Percentiles rank a stretch among this genome's conserved stretches.
These are phyloP conservation scores for Cordyceps farinosa DNA, from an alignment of 2,329 filamentous ascomycete genomes.

Conservation along the genomic window DNA sequence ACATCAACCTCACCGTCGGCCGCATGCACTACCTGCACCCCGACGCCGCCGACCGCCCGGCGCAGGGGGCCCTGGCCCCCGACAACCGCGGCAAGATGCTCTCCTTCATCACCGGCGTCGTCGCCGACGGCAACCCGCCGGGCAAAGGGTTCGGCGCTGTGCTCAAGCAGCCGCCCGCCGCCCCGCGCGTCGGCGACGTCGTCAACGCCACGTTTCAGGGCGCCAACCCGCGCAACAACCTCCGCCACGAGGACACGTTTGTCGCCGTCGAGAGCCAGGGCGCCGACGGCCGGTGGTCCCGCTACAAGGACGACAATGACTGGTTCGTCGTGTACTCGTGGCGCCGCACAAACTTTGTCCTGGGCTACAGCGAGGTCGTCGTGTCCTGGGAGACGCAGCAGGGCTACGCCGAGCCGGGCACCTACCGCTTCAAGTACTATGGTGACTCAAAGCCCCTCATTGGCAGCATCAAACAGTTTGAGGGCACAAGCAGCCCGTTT, in stretches of 20 bases:
- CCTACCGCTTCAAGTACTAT: conserved; percentile 78
- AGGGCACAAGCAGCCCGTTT: conserved; percentile 61
- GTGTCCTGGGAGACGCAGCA: conserved; percentile 67
- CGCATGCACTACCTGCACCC: conserved; percentile 40
- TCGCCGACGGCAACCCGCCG: conserved; percentile 65
- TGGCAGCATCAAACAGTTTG: conserved; percentile 63
- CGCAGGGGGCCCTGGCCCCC: conserved; percentile 63
- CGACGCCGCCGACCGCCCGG: conserved; percentile 36
- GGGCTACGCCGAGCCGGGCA: conserved; percentile 53
- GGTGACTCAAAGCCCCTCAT: conserved; percentile 71
- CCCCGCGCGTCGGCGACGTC: conserved; percentile 57
- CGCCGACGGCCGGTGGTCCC: conserved; percentile 53
- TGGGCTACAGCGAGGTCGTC: conserved; percentile 74
- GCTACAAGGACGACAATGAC: conserved; percentile 69
- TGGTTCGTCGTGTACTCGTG: conserved; percentile 82
- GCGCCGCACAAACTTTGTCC: conserved; percentile 64
- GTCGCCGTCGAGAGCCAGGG: conserved; percentile 66
- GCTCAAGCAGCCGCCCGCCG: conserved; percentile 47
- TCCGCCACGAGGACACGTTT: conserved; percentile 74
- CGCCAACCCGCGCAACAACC: conserved; percentile 86
- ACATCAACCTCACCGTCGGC: conserved; percentile 81
- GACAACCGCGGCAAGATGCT: conserved; percentile 74
- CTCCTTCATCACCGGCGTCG: conserved; percentile 75
- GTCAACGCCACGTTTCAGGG: conserved; percentile 72
- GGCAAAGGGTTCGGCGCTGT: conserved; percentile 70